These are phyloP conservation scores for Arachnopeziza araneosa DNA, from an alignment of 2,329 filamentous ascomycete genomes.

Conservation along the genomic window DNA sequence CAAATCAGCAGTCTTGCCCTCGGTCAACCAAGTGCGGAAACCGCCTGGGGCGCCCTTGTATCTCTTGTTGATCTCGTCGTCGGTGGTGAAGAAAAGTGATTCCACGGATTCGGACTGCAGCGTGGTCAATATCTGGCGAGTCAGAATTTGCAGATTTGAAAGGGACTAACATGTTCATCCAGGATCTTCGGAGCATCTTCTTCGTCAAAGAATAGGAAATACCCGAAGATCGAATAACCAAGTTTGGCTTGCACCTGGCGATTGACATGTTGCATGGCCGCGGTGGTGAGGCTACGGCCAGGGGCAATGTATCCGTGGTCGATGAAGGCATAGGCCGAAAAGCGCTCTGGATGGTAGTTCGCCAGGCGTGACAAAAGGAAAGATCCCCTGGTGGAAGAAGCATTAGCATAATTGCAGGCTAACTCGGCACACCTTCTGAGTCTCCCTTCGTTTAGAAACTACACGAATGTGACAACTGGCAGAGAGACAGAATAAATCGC, in stretches of 20 bases:
- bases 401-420: slow-evolving; percentile 5
- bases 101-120: slow-evolving; percentile 8
- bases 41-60: slow-evolving; percentile 11
- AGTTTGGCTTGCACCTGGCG: background rate
- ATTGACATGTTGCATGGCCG: slow-evolving; percentile 7
- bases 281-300: slow-evolving; percentile 1
- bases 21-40: slow-evolving; percentile 10
- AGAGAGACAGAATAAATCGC: slow-evolving; percentile 2
- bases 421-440: background rate
- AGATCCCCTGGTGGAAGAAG: slow-evolving; percentile 6
- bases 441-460: slow-evolving; percentile 2
- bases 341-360: slow-evolving; percentile 10
- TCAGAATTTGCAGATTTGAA: slow-evolving; percentile 7
- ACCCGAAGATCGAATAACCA: slow-evolving; percentile 13
- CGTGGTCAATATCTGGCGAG: slow-evolving; percentile 7
- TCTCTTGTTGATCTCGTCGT: slow-evolving; percentile 11
- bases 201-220: slow-evolving; percentile 15
- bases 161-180: slow-evolving; percentile 10
- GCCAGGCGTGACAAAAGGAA: slow-evolving; percentile 11
- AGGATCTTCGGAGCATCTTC: slow-evolving; percentile 12
- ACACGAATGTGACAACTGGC: slow-evolving; percentile 1
- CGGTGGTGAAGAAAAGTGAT: slow-evolving; percentile 7
- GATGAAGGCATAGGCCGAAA: slow-evolving; percentile 10
- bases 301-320: slow-evolving; percentile 7
- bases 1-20: slow-evolving; percentile 6